Conservation (phyloP, 208 protist species). For the Naegleria gruberi region DNA sequence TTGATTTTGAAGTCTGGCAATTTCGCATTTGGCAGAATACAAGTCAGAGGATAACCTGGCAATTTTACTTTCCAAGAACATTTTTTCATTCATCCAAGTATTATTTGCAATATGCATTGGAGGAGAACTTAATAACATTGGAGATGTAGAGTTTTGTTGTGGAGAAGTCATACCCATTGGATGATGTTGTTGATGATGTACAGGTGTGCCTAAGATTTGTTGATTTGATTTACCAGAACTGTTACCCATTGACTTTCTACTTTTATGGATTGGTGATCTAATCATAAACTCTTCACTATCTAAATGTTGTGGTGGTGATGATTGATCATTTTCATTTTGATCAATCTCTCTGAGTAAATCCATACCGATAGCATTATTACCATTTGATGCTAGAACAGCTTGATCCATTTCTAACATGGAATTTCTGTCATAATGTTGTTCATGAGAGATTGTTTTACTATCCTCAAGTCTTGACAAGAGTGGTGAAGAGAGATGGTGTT, state of each 20-base stretch:
- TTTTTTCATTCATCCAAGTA: not conserved
- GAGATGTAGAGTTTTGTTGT: not conserved
- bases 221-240: not conserved
- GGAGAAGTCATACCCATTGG: not conserved
- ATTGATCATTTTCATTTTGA: not conserved
- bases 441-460: not conserved
- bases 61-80: not conserved
- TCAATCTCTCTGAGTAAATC: not conserved
- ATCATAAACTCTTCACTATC: not conserved
- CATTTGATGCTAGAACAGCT: no score
- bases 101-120: not conserved
- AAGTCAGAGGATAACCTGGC: not conserved
- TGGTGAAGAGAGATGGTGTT: not conserved
- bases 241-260: not conserved
- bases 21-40: not conserved
- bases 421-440: not conserved
- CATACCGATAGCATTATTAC: not conserved
- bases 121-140: not conserved
- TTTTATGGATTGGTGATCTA: not conserved
- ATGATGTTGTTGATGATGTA: not conserved
- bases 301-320: not conserved
- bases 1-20: not conserved
- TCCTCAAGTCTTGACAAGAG: not conserved
- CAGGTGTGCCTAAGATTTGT: not conserved
- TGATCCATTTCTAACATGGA: not conserved